Percentiles rank a stretch among this genome's conserved stretches.
Conservation (phyloP, 306 rosid genomes). For the Lagenaria siceraria region DNA sequence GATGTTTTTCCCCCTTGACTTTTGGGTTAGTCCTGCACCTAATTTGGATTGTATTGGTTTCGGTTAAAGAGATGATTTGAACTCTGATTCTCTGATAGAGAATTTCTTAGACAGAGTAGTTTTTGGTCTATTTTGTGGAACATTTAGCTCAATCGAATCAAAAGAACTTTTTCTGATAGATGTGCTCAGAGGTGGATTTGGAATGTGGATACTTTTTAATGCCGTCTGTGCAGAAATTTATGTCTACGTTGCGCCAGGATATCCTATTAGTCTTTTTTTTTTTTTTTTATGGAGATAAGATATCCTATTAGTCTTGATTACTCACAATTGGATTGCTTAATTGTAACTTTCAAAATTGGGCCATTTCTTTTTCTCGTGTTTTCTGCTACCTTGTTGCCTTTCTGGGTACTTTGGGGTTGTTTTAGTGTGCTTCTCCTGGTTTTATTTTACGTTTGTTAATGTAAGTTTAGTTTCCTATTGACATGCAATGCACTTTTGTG, state of each 20-base stretch:
- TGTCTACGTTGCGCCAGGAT: not conserved
- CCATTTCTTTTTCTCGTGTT: not conserved
- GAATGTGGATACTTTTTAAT: not conserved
- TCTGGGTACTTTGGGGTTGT: not conserved
- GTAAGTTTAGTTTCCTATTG: not conserved
- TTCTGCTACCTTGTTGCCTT: not conserved
- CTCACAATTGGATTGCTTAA: not conserved
- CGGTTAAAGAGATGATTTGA: not conserved
- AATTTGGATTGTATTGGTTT: not conserved
- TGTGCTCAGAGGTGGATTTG: not conserved
- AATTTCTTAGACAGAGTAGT: not conserved
- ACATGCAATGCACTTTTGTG: not conserved
- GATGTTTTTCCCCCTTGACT: not conserved
- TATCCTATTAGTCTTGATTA: not conserved
- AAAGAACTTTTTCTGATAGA: not conserved
- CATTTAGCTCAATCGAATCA: not conserved
- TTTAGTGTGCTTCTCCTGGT: not conserved
- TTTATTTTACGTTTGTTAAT: not conserved
- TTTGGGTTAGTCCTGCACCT: not conserved
- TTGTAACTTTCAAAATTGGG: not conserved
- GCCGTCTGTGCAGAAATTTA: not conserved
- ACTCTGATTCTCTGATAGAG: not conserved
- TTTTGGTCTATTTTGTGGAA: not conserved
- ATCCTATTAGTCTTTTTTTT: not conserved
- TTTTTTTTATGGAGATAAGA: no score